Conservation (phyloP, 345 rosid species). For the Eutrema yunnanense region DNA sequence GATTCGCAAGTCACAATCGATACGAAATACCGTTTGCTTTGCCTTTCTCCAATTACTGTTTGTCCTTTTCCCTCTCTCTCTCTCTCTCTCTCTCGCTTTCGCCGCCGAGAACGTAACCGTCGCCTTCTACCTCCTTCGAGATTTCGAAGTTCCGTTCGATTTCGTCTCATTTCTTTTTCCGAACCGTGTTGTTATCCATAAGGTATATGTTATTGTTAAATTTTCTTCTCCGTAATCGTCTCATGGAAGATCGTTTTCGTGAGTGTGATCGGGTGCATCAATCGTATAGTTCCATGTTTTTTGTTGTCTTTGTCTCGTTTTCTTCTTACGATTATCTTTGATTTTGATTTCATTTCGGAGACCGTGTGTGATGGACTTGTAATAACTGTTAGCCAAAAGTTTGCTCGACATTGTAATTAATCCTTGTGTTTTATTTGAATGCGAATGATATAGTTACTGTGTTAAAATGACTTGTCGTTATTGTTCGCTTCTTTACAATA, state of each 20-base stretch:
- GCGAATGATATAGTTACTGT: neutral
- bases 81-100: slow-evolving; percentile 12
- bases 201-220: neutral
- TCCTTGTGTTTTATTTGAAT: neutral
- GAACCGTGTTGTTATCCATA: neutral
- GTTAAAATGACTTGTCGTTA: neutral
- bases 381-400: neutral
- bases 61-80: neutral
- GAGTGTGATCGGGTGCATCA: neutral
- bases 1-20: slow-evolving; percentile 31
- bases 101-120: slow-evolving; percentile 27
- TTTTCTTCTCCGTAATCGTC: neutral
- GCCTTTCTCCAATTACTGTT: neutral
- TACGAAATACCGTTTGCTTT: neutral
- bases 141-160: neutral
- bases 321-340: neutral
- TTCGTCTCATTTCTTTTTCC: neutral
- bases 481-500: too few relatives aligned
- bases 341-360: neutral
- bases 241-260: neutral
- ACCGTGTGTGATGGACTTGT: neutral
- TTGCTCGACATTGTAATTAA: neutral
- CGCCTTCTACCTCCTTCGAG: slow-evolving; percentile 18
- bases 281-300: neutral
- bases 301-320: neutral